Conservation (phyloP, 2,329 filamentous ascomycete species). For the Myriosclerotinia scirpicola region DNA sequence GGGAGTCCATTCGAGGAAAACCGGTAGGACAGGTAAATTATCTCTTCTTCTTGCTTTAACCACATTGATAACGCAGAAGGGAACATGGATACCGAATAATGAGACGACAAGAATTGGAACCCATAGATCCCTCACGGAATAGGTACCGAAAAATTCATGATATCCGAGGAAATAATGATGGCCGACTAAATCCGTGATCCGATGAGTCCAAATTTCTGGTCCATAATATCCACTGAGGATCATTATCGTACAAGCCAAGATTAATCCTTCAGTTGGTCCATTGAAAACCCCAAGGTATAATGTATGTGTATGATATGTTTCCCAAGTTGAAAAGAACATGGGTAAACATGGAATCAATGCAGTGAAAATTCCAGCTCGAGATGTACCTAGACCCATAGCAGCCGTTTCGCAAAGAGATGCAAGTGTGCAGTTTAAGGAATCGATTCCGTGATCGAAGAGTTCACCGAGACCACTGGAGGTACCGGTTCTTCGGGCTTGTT, state of each 20-base stretch:
- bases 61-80: slow-evolving; percentile 88
- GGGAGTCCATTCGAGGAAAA: slow-evolving; percentile 92
- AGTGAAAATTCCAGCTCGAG: slow-evolving; percentile 84
- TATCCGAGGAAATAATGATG: slow-evolving; percentile 53
- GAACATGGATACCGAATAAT: slow-evolving; percentile 73
- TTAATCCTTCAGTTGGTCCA: slow-evolving; percentile 90
- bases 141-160: slow-evolving; percentile 62
- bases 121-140: slow-evolving; percentile 87
- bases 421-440: slow-evolving; percentile 95
- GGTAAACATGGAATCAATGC: slow-evolving; percentile 87
- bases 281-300: slow-evolving; percentile 96
- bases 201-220: slow-evolving; percentile 80
- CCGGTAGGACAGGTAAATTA: slow-evolving; percentile 71
- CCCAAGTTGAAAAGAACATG: slow-evolving; percentile 99
- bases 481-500: slow-evolving; percentile 91
- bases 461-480: slow-evolving; percentile 94
- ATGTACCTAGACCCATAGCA: slow-evolving; percentile 86
- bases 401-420: slow-evolving; percentile 88
- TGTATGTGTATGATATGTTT: slow-evolving; percentile 98
- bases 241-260: slow-evolving; percentile 87
- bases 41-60: slow-evolving; percentile 69
- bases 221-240: slow-evolving; percentile 83
- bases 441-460: slow-evolving; percentile 97
- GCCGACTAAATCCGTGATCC: slow-evolving; percentile 69
- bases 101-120: slow-evolving; percentile 66